Percentiles rank a stretch among this genome's conserved stretches.
phyloP scores from a whole-genome alignment of 2,329 filamentous ascomycete species.

The Bipolaris gigantea region DNA sequence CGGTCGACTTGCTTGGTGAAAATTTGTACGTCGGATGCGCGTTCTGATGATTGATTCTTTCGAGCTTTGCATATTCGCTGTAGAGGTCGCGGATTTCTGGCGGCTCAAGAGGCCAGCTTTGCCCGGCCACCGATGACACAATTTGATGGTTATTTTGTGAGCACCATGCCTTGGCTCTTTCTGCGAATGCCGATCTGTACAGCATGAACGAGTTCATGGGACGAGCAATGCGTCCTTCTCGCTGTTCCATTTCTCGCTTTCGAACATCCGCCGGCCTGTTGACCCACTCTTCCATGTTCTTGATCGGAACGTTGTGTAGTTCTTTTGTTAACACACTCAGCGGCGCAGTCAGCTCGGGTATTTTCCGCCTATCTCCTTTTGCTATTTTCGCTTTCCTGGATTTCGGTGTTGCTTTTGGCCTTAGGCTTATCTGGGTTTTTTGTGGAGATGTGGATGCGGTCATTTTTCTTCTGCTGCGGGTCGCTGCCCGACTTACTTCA shows the following conservation, averaged over 20 bases:
- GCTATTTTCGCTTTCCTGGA: conserved; percentile 50
- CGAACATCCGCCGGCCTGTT: conserved; percentile 69
- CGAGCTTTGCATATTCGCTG: conserved; percentile 75
- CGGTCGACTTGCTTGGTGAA: conserved; percentile 71
- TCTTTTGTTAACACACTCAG: conserved; percentile 71
- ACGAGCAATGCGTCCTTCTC: conserved; percentile 79
- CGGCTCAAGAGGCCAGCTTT: conserved; percentile 82
- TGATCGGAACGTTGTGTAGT: conserved; percentile 63
- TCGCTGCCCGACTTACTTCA: conserved; percentile 44
- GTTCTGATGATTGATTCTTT: conserved; percentile 79
- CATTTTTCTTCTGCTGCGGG: conserved; percentile 41
- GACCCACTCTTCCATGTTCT: conserved; percentile 80
- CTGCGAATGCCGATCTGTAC: conserved; percentile 90
- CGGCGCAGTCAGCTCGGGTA: conserved; percentile 64
- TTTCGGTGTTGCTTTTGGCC: conserved; percentile 38
- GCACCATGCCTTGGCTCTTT: conserved; percentile 79
- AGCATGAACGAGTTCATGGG: conserved; percentile 99
- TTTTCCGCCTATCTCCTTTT: conserved; percentile 50
- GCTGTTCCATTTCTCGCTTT: conserved; percentile 66
- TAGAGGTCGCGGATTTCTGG: conserved; percentile 73
- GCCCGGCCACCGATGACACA: conserved; percentile 83
- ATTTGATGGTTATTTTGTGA: conserved; percentile 90
- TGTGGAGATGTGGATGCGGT: conserved; percentile 31
- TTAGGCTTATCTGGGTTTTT: conserved; percentile 24
- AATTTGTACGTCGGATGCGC: conserved; percentile 96